Percentiles rank a stretch among this genome's conserved stretches.
These are phyloP conservation scores for Pestalotiopsis sp. DNA, from an alignment of 2,329 filamentous ascomycete genomes.

Conservation along the genomic window DNA sequence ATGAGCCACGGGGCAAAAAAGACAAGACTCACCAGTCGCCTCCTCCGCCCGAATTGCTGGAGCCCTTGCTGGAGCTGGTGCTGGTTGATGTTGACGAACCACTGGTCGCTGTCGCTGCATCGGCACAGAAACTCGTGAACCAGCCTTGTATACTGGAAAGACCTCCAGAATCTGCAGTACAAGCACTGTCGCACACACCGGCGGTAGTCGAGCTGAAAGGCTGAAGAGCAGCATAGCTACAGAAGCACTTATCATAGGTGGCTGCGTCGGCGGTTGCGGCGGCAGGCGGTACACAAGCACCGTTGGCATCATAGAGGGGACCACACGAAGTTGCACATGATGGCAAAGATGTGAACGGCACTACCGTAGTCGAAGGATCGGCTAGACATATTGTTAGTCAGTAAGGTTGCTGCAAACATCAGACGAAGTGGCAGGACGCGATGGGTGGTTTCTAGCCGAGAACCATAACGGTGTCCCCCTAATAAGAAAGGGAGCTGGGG, in stretches of 20 bases:
- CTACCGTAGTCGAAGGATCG: slow-evolving; percentile 46
- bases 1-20: not conserved
- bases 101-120: slow-evolving; percentile 31
- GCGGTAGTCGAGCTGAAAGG: slow-evolving; percentile 55
- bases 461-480: not conserved
- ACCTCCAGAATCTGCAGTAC: slow-evolving; percentile 48
- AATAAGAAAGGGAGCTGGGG: not conserved
- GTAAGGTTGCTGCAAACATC: not conserved
- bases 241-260: slow-evolving; percentile 73
- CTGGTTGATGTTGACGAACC: slow-evolving; percentile 23
- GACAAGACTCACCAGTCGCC: slow-evolving; percentile 46
- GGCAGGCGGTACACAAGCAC: slow-evolving; percentile 65
- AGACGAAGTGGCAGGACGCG: not conserved
- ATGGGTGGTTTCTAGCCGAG: not conserved
- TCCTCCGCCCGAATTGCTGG: slow-evolving; percentile 30
- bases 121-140: slow-evolving; percentile 67
- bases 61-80: slow-evolving; percentile 19
- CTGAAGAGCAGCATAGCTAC: slow-evolving; percentile 59
- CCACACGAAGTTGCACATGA: slow-evolving; percentile 61
- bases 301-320: slow-evolving; percentile 68
- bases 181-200: slow-evolving; percentile 63
- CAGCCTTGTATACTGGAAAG: slow-evolving; percentile 64
- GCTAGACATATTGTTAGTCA: slow-evolving; percentile 11
- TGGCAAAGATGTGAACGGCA: slow-evolving; percentile 60
- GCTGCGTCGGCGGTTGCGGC: slow-evolving; percentile 45